Conservation (phyloP, 208 protist species). For the Acanthamoeba triangularis region DNA sequence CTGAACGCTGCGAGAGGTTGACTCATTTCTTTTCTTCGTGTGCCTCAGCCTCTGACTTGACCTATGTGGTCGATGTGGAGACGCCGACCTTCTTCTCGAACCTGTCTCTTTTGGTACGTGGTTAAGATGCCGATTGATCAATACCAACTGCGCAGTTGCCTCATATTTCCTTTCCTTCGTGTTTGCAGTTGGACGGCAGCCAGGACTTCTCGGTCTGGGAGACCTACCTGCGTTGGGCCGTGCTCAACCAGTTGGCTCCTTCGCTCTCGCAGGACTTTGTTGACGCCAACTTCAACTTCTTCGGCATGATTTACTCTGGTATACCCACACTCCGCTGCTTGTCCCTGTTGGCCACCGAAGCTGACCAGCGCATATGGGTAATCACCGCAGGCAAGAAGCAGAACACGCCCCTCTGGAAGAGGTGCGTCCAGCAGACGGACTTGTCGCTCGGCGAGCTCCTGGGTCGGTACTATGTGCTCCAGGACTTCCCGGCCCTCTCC, state of each 20-base stretch:
- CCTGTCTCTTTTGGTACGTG: not conserved
- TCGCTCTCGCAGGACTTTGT: conserved; percentile 19
- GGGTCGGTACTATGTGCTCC: conserved; percentile 49
- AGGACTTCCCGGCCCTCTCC: not conserved
- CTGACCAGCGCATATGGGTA: not conserved
- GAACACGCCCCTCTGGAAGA: conserved; percentile 65
- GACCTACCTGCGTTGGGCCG: conserved; percentile 6
- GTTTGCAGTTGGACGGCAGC: not conserved
- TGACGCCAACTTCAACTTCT: conserved; percentile 50
- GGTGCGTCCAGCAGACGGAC: conserved; percentile 52
- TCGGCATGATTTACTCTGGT: conserved; percentile 56
- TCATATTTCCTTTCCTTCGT: not conserved
- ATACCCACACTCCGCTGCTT: not conserved
- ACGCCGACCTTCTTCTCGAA: conserved; percentile 59
- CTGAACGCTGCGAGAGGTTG: not conserved
- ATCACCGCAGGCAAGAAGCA: not conserved
- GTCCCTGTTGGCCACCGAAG: not conserved
- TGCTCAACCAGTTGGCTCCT: conserved; percentile 34
- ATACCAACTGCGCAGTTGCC: not conserved
- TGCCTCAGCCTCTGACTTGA: not conserved
- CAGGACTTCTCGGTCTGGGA: conserved; percentile 8
- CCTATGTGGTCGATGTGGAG: conserved; percentile 1
- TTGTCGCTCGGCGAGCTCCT: conserved; percentile 28
- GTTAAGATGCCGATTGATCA: not conserved
- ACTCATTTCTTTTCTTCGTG: not conserved